These are phyloP conservation scores for Chamaecrista fasciculata DNA, from an alignment of 306 rosid species.

Conservation along the genomic window DNA sequence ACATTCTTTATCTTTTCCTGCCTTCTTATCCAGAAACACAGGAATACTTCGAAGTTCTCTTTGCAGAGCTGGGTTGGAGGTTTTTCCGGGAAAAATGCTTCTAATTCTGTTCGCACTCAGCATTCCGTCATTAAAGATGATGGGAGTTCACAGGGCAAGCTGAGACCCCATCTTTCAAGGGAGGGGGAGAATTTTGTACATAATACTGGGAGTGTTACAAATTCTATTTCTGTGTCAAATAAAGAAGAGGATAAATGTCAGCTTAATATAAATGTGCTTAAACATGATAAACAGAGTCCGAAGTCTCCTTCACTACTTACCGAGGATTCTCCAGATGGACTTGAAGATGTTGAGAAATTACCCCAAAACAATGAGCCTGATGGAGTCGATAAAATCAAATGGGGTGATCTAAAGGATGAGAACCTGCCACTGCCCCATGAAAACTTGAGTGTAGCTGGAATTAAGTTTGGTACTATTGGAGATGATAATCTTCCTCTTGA, in stretches of 20 bases:
- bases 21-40: conserved; percentile 66
- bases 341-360: conserved; percentile 40
- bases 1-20: conserved; percentile 12
- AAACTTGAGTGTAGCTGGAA: conserved; percentile 58
- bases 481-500: conserved; percentile 56
- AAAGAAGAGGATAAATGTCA: conserved; percentile 35
- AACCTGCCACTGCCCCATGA: conserved; percentile 48
- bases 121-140: conserved; percentile 35
- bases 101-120: conserved; percentile 42
- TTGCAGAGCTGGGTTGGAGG: conserved; percentile 90
- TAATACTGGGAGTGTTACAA: conserved; percentile 36
- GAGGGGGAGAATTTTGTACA: conserved; percentile 40
- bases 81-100: conserved; percentile 55
- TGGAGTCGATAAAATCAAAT: conserved; percentile 48
- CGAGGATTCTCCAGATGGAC: conserved; percentile 40
- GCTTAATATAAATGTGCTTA: conserved; percentile 32
- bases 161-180: conserved; percentile 47
- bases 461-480: conserved; percentile 86
- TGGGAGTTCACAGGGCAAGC: conserved; percentile 40
- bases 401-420: conserved; percentile 67
- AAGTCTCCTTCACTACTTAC: conserved; percentile 34
- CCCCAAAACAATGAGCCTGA: conserved; percentile 43
- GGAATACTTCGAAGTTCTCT: conserved; percentile 80
- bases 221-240: conserved; percentile 38
- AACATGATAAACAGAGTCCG: conserved; percentile 38